Percentiles rank a stretch among this genome's conserved stretches.
These are phyloP conservation scores for Blastomyces emzantsi DNA, from an alignment of 2,329 filamentous ascomycete genomes.

Conservation along the genomic window DNA sequence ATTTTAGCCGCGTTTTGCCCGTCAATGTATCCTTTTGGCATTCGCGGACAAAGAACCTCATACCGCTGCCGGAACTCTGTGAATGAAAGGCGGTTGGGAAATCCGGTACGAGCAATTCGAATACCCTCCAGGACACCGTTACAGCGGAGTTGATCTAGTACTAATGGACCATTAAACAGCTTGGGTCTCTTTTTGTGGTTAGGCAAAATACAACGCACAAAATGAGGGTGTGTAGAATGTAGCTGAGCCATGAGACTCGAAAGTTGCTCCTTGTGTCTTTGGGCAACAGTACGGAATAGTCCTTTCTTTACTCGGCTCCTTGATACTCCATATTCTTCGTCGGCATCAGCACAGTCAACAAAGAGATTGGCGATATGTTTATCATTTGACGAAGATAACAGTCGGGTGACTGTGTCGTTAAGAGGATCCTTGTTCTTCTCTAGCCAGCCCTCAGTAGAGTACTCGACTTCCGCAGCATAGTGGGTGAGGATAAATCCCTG, in stretches of 20 bases:
- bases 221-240: conserved; percentile 94
- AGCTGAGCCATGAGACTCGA: conserved; percentile 91
- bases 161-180: conserved; percentile 81
- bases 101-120: conserved; percentile 90
- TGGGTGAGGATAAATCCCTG: conserved; percentile 95
- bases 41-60: conserved; percentile 79
- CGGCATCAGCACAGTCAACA: conserved; percentile 72
- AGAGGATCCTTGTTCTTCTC: conserved; percentile 99
- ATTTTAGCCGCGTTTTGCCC: conserved; percentile 75
- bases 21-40: conserved; percentile 86
- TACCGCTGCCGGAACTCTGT: conserved; percentile 92
- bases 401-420: conserved; percentile 89
- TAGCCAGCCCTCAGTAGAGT: conserved; percentile 87
- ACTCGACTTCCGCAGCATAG: conserved; percentile 96
- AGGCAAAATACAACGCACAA: conserved; percentile 93
- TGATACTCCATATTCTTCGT: conserved; percentile 60
- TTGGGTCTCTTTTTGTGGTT: conserved; percentile 98
- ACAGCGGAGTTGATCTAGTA: conserved; percentile 92
- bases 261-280: conserved; percentile 96
- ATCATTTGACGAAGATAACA: conserved; percentile 74
- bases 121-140: conserved; percentile 99
- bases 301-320: conserved; percentile 89
- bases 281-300: conserved; percentile 90
- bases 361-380: conserved; percentile 79
- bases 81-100: conserved; percentile 87